A percentile compares a stretch with the other conserved stretches of the same genome.
Conservation (phyloP, 257 asterid genomes). For the Lantana camara region DNA sequence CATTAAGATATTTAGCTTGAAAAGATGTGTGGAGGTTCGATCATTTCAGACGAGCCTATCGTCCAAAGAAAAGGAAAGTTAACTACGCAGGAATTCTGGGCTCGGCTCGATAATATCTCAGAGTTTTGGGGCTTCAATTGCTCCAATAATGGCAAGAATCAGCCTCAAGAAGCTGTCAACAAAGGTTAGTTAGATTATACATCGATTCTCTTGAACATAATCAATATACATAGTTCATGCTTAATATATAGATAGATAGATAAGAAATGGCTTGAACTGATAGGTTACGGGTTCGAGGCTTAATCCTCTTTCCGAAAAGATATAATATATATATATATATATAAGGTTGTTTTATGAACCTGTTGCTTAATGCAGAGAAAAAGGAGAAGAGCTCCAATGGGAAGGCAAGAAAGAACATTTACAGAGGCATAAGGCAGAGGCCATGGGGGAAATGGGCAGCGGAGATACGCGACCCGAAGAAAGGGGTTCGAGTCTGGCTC, state of each 20-base stretch:
- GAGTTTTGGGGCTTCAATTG: constrained; percentile 64
- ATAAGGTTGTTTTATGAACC: no score
- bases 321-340: no score
- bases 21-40: constrained; percentile 88
- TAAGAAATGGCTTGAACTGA: no score
- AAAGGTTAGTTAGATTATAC: constrained; percentile 49
- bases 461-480: constrained; percentile 79
- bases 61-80: constrained; percentile 47
- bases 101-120: constrained; percentile 60
- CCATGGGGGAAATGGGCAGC: constrained; percentile 99
- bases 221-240: no score
- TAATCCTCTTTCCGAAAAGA: no score
- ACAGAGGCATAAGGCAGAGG: constrained; percentile 84
- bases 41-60: constrained; percentile 69
- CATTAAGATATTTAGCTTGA: neutral
- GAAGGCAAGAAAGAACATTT: constrained; percentile 58
- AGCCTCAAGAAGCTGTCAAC: constrained; percentile 3
- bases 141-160: constrained; percentile 29
- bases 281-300: no score
- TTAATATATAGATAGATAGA: no score
- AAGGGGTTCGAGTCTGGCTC: constrained; percentile 77
- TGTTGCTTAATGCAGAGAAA: no score
- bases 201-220: no score
- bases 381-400: constrained; percentile 24
- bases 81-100: constrained; percentile 62